Percentiles rank a stretch among this genome's conserved stretches.
These are phyloP conservation scores for Epicoccum sorghinum DNA, from an alignment of 2,329 filamentous ascomycete species.

Conservation along the genomic window DNA sequence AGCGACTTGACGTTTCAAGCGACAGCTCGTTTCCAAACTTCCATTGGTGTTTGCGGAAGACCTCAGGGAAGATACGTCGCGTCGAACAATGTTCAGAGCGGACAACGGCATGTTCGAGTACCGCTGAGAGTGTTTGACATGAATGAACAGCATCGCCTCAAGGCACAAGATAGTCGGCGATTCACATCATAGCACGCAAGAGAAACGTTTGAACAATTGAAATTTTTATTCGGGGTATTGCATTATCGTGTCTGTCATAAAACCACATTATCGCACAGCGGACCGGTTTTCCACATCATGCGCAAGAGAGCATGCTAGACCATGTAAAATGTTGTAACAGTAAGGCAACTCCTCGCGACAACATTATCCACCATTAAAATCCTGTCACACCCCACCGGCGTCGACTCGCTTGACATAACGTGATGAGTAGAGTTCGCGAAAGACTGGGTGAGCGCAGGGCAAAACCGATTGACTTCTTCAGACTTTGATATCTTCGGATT, in stretches of 20 bases:
- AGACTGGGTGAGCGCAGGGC: too few species aligned
- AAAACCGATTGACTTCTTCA: too few species aligned
- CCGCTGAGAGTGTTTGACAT: too few species aligned
- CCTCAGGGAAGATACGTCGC: neutral
- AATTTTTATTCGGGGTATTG: slow-evolving; percentile 38
- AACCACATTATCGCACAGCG: slow-evolving; percentile 42
- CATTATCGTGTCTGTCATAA: slow-evolving; percentile 44
- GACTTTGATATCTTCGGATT: too few species aligned
- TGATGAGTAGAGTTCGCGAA: neutral
- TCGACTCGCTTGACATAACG: slow-evolving; percentile 31
- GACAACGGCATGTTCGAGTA: neutral
- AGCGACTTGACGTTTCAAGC: slow-evolving; percentile 6
- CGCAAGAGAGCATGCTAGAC: slow-evolving; percentile 32
- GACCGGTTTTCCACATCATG: slow-evolving; percentile 23
- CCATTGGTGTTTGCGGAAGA: neutral
- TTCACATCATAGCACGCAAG: slow-evolving; percentile 3
- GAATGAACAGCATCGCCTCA: too few species aligned
- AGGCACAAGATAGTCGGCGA: too few species aligned
- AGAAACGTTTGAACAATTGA: slow-evolving; percentile 20
- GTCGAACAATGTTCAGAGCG: neutral
- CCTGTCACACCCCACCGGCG: slow-evolving; percentile 25
- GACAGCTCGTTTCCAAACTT: slow-evolving; percentile 12
- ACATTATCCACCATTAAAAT: slow-evolving; percentile 31
- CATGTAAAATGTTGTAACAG: slow-evolving; percentile 17
- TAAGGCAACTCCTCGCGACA: slow-evolving; percentile 22